A percentile compares a stretch with the other conserved stretches of the same genome.
These are phyloP conservation scores for Pyrenophora seminiperda DNA, from an alignment of 2,329 filamentous ascomycete genomes.

Conservation along the genomic window DNA sequence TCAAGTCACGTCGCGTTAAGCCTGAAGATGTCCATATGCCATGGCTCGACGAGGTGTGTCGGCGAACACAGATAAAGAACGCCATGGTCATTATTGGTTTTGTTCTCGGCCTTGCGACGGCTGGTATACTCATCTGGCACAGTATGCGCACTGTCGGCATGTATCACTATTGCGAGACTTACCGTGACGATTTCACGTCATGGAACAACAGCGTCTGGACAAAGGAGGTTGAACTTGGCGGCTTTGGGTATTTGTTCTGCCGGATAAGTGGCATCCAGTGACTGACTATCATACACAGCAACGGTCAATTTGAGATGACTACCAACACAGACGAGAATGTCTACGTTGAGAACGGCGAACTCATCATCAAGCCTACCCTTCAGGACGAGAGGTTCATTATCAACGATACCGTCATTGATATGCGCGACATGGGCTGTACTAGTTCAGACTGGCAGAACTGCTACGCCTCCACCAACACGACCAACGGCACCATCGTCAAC, in stretches of 20 bases:
- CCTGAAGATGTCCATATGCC: conserved; percentile 77
- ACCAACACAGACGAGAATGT: conserved; percentile 75
- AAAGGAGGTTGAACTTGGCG: conserved; percentile 75
- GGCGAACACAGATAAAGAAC: conserved; percentile 79
- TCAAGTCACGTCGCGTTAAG: conserved; percentile 73
- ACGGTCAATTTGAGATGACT: conserved; percentile 81
- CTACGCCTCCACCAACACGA: conserved; percentile 73
- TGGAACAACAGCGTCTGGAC: conserved; percentile 69
- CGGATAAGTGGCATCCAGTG: neutral
- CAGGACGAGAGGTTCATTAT: conserved; percentile 71
- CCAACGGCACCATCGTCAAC: conserved; percentile 76
- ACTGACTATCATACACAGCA: conserved; percentile 58
- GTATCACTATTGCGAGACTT: conserved; percentile 72
- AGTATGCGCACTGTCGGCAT: conserved; percentile 73
- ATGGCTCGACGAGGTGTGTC: conserved; percentile 74
- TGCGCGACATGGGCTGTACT: conserved; percentile 71
- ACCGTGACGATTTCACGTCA: conserved; percentile 68
- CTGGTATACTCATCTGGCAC: conserved; percentile 76
- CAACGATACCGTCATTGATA: conserved; percentile 69
- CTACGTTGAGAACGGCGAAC: conserved; percentile 69
- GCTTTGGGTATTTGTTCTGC: conserved; percentile 70
- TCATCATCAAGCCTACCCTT: conserved; percentile 78
- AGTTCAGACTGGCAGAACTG: conserved; percentile 65
- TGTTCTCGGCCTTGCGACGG: conserved; percentile 67
- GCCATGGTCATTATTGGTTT: conserved; percentile 78